Base-by-base conservation (phyloP, 225 moss, liverwort and hornwort species). In the Thuidium tamariscinum region DNA sequence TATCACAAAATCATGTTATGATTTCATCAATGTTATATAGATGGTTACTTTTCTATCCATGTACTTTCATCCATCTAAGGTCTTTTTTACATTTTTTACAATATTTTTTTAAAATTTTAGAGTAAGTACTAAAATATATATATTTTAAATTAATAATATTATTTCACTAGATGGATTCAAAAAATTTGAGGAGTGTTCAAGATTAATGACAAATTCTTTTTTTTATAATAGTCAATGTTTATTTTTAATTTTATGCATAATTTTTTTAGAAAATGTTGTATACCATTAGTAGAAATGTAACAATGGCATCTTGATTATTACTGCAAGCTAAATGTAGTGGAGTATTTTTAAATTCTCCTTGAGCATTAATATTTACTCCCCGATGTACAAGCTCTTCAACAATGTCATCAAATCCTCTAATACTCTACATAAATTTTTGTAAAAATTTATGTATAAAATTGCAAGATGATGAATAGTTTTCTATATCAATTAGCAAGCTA, bases 251-350 rank as follows among this genome's bases (percentile, higher is more conserved):
- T 15, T 29, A 36, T 17, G 0, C 5, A n/a, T 26, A 16, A 13
- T 5, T 9, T 3, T 70, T 16, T 4, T 8, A 25, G 73, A 12
- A 48, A 17, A 26, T 26, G 0, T 12, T 70, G 21, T 44, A n/a
- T 94, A 97, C 97, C 94, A 95, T 89, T 25, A 97, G 90, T 19
- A 97, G 10, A 15, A 95, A 69, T 1, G 89, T 79, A 21, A 94
- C 93, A 86, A 94, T 91, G 73, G 73, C 85, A 32, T 89, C 82
- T 23, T 94, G 93, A 82, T 90, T 91, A 74, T 89, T 94, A 88
- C 96, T 94, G 20, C 93, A 96, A 80, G 96, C 96, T 46, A 97
- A 85, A 84, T 97, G 97, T 52, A 97, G 9, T n/a, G 97, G 95
- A 49, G 95, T 96, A 60, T 94, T 97, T 84, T 91, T 92, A 84